Base-by-base conservation (phyloP, 495 filamentous ascomycete genomes). In the Rhypophila decipiens region DNA sequence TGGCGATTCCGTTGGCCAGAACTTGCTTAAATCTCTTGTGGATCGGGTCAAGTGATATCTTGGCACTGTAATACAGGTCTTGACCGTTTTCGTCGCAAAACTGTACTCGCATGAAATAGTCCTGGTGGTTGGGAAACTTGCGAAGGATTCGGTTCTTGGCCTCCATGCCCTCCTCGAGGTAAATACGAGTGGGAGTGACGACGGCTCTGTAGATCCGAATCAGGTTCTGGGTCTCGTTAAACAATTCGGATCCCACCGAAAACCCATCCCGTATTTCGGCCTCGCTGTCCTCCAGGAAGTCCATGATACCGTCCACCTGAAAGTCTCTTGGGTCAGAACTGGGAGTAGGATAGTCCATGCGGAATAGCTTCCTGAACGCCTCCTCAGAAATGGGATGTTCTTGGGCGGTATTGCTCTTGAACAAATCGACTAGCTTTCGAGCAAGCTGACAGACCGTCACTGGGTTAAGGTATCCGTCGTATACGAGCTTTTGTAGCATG, bases 101-200 rank as follows among this genome's bases (percentile, higher is more conserved):
- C 27, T 64, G 60, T 0, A 88, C 82, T 3, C 86, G 76, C 10
- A 89, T 53, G 52, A 91, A 90, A 56, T 78, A 76, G 15, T 84
- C 77, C 3, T 68, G 72, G 48, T 84, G 72, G 1, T 77, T 55
- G 1, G 77, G 66, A 49, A 84, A 94, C 43, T 80, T 83, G 24
- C 88, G 75, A 3, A 94, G 67, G 2, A 91, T 78, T 11, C 88
- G 74, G 57, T 94, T 94, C 53, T 75, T 81, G 3, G 73, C 69
- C 64, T 90, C 88, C 1, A 75, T 61, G 31, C 82, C 79, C 0
- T 88, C 88, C 22, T 77, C 74, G 13, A 90, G 70, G n/a, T 71
- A 78, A 31, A 81, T 75, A 2, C 80, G 75, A n/a, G 77, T 69
- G 0, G 88, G 88, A 0, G 85, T 87, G 22, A 90, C 75, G n/a